These are phyloP conservation scores for Rhizoclosmatium sp. DNA, from an alignment of 192 early-diverging fungal genomes.

Conservation along the genomic window DNA sequence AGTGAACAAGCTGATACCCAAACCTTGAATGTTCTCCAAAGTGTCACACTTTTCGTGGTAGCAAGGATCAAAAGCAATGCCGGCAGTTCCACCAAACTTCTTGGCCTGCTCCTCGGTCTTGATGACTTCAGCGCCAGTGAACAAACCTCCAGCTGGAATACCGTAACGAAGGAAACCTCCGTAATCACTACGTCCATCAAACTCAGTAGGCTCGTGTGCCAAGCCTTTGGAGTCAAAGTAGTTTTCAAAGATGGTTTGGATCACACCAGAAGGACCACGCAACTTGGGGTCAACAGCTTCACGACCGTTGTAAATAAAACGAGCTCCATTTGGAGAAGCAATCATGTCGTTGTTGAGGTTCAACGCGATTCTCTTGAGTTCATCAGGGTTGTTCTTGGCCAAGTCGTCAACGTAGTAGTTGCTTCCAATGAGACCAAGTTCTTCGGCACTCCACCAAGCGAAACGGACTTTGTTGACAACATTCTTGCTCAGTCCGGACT, in stretches of 20 bases:
- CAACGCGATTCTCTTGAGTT: conserved; percentile 31
- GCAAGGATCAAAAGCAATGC: conserved; percentile 51
- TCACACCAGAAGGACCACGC: conserved; percentile 36
- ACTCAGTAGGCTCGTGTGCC: conserved; percentile 38
- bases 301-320: conserved; percentile 44
- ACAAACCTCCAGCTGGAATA: conserved; percentile 49
- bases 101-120: conserved; percentile 43
- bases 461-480: conserved; percentile 49
- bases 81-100: conserved; percentile 48
- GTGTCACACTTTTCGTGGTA: conserved; percentile 54
- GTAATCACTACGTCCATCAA: conserved; percentile 45
- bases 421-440: conserved; percentile 53
- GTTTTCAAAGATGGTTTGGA: conserved; percentile 40
- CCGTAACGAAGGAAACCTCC: conserved; percentile 43
- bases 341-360: conserved; percentile 48
- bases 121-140: conserved; percentile 38
- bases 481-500: conserved; percentile 39
- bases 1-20: conserved; percentile 27
- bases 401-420: conserved; percentile 54
- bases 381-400: conserved; percentile 26
- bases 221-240: conserved; percentile 36
- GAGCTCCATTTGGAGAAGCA: conserved; percentile 43
- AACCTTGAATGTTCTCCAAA: conserved; percentile 38
- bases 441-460: conserved; percentile 47
- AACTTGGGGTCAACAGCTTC: conserved; percentile 37